These are phyloP conservation scores for Glycine soja DNA, from an alignment of 306 rosid genomes.

Conservation along the genomic window DNA sequence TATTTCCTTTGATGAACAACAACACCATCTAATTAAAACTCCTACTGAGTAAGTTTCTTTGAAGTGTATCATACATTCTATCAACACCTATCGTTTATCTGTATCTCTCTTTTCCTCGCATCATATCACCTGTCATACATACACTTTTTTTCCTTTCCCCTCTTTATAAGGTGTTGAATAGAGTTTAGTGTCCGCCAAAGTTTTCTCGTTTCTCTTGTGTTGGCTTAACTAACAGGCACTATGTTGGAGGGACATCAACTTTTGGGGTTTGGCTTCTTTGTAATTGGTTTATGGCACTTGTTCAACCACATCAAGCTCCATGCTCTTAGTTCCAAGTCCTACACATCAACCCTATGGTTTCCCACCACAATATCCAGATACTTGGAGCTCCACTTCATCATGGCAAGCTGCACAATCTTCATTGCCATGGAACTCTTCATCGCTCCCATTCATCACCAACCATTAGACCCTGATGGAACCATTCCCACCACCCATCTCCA, in stretches of 20 bases:
- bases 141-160: no score
- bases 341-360: constrained; percentile 68
- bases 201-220: neutral
- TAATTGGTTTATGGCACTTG: constrained; percentile 86
- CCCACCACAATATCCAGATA: constrained; percentile 60
- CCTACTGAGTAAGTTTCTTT: no score
- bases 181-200: neutral
- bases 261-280: constrained; percentile 71
- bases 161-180: neutral
- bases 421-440: constrained; percentile 81
- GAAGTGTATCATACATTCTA: no score
- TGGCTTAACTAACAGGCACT: constrained; percentile 8
- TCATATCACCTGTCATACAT: no score
- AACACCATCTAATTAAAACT: neutral
- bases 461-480: constrained; percentile 74
- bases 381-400: constrained; percentile 70
- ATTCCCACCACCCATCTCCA: constrained; percentile 82
- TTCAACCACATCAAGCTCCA: constrained; percentile 76
- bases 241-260: constrained; percentile 70
- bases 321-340: constrained; percentile 49
- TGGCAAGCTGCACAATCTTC: constrained; percentile 57
- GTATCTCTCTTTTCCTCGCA: no score
- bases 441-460: constrained; percentile 68
- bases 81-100: no score
- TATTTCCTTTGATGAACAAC: constrained; percentile 25